A percentile compares a stretch with the other conserved stretches of the same genome.
Conservation (phyloP, 495 filamentous ascomycete species). For the Lasiosphaeria ovina region DNA sequence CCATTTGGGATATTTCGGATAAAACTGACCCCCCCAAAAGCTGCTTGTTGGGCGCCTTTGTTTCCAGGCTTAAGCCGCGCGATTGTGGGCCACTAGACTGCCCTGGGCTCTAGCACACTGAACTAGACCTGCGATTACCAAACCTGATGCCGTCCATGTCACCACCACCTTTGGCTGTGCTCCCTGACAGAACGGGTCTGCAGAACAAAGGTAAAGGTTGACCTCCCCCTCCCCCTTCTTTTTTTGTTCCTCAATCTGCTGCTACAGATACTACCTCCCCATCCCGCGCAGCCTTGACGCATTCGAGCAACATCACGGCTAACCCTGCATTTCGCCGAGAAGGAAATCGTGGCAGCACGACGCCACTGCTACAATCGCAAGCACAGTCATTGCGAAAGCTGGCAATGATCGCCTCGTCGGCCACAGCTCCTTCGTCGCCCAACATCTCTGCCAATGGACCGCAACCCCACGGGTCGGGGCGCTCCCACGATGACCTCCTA, state of each 20-base stretch:
- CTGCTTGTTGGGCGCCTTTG: too few relatives aligned
- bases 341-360: constrained; percentile 22
- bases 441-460: constrained; percentile 23
- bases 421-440: constrained; percentile 33
- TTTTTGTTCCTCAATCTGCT: constrained; percentile 9
- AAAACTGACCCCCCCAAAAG: constrained; percentile 1
- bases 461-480: constrained; percentile 1
- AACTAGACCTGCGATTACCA: constrained; percentile 12
- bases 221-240: not conserved
- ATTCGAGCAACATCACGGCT: constrained; percentile 20
- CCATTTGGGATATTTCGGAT: too few relatives aligned
- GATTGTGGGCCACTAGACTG: too few relatives aligned
- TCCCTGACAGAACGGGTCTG: constrained; percentile 17
- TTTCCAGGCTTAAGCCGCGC: too few relatives aligned
- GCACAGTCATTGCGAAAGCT: constrained; percentile 44
- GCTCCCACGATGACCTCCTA: constrained; percentile 21
- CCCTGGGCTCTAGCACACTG: not conserved
- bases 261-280: too few relatives aligned
- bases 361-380: constrained; percentile 36
- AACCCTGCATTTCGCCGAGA: constrained; percentile 15
- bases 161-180: constrained; percentile 15
- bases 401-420: constrained; percentile 44
- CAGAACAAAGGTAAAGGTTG: constrained; percentile 21
- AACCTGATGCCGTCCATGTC: constrained; percentile 20
- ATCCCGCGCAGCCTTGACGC: too few relatives aligned